Conservation (phyloP, 108 stramenopile genomes). For the Fragilariopsis cylindrus region DNA sequence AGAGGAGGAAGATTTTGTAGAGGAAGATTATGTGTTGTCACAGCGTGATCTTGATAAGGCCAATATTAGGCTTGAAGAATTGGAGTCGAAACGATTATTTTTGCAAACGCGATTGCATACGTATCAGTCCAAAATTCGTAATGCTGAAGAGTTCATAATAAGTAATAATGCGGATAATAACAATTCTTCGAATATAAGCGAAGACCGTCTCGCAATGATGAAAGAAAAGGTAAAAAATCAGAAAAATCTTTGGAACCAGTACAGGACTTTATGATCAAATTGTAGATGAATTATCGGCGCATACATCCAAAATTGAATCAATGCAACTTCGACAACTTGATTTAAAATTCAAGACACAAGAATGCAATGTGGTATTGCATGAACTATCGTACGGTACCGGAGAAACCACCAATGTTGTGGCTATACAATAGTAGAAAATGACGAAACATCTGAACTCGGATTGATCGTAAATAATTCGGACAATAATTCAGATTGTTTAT, state of each 20-base stretch:
- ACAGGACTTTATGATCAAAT: background rate
- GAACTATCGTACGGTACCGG: background rate
- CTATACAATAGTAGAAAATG: background rate
- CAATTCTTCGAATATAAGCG: background rate
- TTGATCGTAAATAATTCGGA: background rate
- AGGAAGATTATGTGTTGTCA: slow-evolving; percentile 11
- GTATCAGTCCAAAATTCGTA: background rate
- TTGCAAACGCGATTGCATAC: slow-evolving; percentile 1
- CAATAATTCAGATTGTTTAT: background rate
- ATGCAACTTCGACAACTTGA: slow-evolving; percentile 14
- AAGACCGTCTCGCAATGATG: background rate
- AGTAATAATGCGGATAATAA: background rate
- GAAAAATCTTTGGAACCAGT: slow-evolving; percentile 10
- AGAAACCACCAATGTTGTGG: background rate
- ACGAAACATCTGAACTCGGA: background rate
- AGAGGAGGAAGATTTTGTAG: background rate
- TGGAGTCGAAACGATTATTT: slow-evolving; percentile 11
- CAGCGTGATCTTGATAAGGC: slow-evolving; percentile 15
- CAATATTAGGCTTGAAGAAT: background rate
- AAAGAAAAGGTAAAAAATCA: background rate
- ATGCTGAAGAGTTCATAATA: background rate
- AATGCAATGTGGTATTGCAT: slow-evolving; percentile 17
- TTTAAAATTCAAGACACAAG: slow-evolving; percentile 16
- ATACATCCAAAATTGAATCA: background rate
- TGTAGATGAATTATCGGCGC: background rate